A percentile compares a stretch with the other conserved stretches of the same genome.
phyloP scores from a whole-genome alignment of 2,329 filamentous ascomycete genomes.

The Epicoccum sorghinum region DNA sequence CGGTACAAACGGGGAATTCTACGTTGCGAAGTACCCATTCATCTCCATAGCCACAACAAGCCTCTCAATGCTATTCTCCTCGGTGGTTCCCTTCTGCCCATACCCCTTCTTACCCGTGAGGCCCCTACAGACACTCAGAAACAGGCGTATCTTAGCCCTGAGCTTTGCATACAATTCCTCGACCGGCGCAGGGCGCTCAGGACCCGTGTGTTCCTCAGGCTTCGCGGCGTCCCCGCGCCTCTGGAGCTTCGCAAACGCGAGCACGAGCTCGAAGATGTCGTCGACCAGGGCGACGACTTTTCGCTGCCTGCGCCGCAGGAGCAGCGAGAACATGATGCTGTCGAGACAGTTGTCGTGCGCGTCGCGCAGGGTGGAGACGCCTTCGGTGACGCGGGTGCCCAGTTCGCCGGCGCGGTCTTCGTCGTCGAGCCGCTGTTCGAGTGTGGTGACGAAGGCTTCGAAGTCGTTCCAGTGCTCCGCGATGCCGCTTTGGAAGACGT shows the following conservation, averaged over 20 bases:
- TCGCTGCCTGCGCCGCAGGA: constrained; percentile 76
- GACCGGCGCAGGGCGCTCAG: constrained; percentile 24
- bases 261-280: constrained; percentile 74
- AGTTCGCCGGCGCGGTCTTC: constrained; percentile 53
- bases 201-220: neutral
- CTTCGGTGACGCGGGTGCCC: constrained; percentile 56
- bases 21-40: constrained; percentile 64
- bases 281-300: constrained; percentile 76
- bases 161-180: constrained; percentile 68
- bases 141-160: constrained; percentile 73
- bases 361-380: constrained; percentile 70
- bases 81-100: constrained; percentile 40
- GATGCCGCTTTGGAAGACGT: constrained; percentile 82
- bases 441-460: constrained; percentile 65
- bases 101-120: constrained; percentile 67
- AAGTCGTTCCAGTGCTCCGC: constrained; percentile 75
- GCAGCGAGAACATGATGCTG: constrained; percentile 73
- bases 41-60: constrained; percentile 74
- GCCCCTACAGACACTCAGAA: constrained; percentile 73
- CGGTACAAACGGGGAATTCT: too few relatives aligned
- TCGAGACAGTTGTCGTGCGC: constrained; percentile 77
- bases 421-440: constrained; percentile 64
- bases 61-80: constrained; percentile 69
- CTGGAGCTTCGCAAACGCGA: constrained; percentile 63
- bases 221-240: constrained; percentile 12